Base-by-base conservation (phyloP, 2,329 filamentous ascomycete species). In the Colletotrichum sidae region DNA sequence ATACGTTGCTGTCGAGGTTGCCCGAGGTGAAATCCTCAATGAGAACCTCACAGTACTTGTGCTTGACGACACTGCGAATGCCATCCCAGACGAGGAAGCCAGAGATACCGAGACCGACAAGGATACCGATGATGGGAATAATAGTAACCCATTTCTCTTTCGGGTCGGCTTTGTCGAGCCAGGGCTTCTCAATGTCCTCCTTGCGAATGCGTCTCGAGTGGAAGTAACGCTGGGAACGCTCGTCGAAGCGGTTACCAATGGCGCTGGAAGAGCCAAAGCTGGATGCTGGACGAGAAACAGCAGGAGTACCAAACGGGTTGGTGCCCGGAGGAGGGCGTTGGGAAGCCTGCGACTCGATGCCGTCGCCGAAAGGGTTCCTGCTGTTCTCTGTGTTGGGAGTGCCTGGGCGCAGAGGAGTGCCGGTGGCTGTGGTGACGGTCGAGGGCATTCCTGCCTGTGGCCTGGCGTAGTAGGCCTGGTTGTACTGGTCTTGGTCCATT, bases 91-190 rank as follows among this genome's bases (percentile, higher is more conserved):
- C 82, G 49, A 96, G 78, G 71, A 94, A 87, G 1, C 84, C 92
- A 1, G 90, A 87, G 45, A 94, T 79, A 3, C 76, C 86, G 41
- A 95, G 75, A 12, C 93, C 93, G 12, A 94, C 67, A 3, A 89
- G 52, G 54, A 96, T 86, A 51, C 92, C 92, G 33, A 93, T 75
- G 46, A 94, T 74, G 2, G 92, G 92, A 62, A 96, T 85, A 68
- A 95, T 93, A 2, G 90, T 94, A 8, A 93, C 89, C 92, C 92
- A 96, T 80, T 93, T 96, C 83, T 95, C 91, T 75, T 89, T 91
- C 11, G 90, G 89, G 69, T 94, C 90, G 62, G 83, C 88, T 74
- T 89, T 90, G n/a, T 86, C 78, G 44, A 91, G 78, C 93, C 93
- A 96, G 11, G 92, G 91, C 79, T 92, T 90, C 74, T 93, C 90